Conservation (phyloP, 495 filamentous ascomycete species). For the Penicillium angulare region DNA sequence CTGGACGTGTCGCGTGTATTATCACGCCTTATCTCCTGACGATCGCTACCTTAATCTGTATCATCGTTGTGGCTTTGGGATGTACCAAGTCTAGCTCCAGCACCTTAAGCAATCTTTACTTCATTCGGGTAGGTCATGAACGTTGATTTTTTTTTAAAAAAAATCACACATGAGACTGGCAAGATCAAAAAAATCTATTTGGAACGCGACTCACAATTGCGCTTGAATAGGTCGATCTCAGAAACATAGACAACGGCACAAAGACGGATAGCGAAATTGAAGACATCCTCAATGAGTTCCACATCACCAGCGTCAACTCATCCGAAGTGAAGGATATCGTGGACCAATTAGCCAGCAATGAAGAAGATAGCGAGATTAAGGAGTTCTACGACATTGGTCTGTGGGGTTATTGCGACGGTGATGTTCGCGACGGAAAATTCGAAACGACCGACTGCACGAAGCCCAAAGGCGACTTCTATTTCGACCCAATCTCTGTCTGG, state of each 20-base stretch:
- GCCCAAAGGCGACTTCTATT: slow-evolving; percentile 67
- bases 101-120: slow-evolving; percentile 58
- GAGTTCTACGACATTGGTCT: slow-evolving; percentile 81
- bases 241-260: slow-evolving; percentile 33
- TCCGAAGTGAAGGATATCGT: slow-evolving; percentile 31
- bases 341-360: slow-evolving; percentile 18
- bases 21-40: slow-evolving; percentile 75
- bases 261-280: slow-evolving; percentile 22
- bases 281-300: slow-evolving; percentile 23
- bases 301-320: slow-evolving; percentile 30
- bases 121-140: slow-evolving; percentile 71
- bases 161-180: no score
- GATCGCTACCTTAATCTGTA: slow-evolving; percentile 66
- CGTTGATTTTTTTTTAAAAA: no score
- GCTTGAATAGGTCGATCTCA: slow-evolving; percentile 35
- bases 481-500: slow-evolving; percentile 66
- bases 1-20: slow-evolving; percentile 77
- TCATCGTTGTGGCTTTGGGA: slow-evolving; percentile 69
- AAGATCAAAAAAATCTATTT: no score
- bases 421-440: slow-evolving; percentile 59
- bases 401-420: slow-evolving; percentile 91
- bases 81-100: slow-evolving; percentile 62
- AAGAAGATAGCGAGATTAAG: slow-evolving; percentile 51
- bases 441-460: slow-evolving; percentile 52
- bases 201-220: no score